A percentile compares a stretch with the other conserved stretches of the same genome.
These are phyloP conservation scores for Dioscorea alata DNA, from an alignment of 106 monocot genomes.

Conservation along the genomic window DNA sequence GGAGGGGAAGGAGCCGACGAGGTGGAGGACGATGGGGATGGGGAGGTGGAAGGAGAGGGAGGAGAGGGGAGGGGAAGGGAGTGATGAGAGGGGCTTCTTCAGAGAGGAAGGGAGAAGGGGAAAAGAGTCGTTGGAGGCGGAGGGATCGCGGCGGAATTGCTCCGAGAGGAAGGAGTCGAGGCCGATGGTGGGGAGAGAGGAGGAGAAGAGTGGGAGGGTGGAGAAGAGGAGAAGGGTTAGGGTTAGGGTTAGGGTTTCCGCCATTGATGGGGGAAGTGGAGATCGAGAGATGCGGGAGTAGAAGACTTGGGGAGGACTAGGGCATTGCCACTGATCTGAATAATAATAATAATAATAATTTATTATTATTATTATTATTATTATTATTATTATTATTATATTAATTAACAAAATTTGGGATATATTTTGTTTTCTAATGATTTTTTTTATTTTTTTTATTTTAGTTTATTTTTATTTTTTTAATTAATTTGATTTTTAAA, in stretches of 20 bases:
- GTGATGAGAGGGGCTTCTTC: conserved; percentile 25
- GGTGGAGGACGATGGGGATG: conserved; percentile 30
- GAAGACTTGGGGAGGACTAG: neutral
- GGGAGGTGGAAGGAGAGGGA: conserved; percentile 7
- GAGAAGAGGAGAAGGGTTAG: conserved; percentile 2
- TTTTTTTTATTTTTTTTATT: too few species aligned
- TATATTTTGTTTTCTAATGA: too few species aligned
- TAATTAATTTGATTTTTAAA: too few species aligned
- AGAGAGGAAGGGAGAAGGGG: conserved; percentile 31
- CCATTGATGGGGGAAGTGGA: neutral
- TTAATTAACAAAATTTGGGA: too few species aligned
- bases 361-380: too few species aligned
- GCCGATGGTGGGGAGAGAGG: conserved; percentile 16
- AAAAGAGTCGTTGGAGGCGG: conserved; percentile 52
- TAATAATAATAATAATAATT: too few species aligned
- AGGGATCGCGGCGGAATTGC: conserved; percentile 34
- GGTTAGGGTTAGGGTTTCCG: conserved; percentile 7
- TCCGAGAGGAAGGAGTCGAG: conserved; percentile 61
- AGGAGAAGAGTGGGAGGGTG: conserved; percentile 2
- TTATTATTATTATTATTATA: too few species aligned
- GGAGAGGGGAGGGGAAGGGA: conserved; percentile 4
- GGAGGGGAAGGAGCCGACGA: conserved; percentile 55
- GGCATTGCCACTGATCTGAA: too few species aligned
- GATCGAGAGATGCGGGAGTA: neutral
- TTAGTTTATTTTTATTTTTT: too few species aligned